Evolutionary conservation across 257 asterid genomes (phyloP).

Genomic region (Przewalskia tangutica): DNA sequence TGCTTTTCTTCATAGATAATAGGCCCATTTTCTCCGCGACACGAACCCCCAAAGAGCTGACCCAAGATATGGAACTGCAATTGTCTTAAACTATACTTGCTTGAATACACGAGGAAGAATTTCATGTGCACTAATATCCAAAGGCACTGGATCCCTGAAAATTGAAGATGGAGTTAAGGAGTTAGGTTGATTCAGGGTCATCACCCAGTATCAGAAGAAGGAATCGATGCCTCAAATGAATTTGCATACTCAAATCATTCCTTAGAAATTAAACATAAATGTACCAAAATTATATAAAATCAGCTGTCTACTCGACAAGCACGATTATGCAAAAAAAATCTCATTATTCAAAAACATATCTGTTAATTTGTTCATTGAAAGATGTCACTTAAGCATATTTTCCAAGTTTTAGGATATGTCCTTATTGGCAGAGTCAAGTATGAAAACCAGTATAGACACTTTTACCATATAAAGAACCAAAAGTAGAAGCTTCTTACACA

Average conservation of each 20-base stretch:
- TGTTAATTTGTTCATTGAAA: not conserved
- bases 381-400: not conserved
- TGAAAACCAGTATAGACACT: not conserved
- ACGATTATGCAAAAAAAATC: not conserved
- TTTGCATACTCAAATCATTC: not conserved
- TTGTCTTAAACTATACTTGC: conserved; percentile 25
- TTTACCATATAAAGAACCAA: not conserved
- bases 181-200: not conserved
- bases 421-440: not conserved
- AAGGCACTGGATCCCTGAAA: conserved; percentile 77
- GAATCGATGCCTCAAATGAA: not conserved
- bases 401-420: not conserved
- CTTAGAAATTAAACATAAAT: not conserved
- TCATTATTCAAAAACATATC: not conserved
- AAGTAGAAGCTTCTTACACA: not conserved
- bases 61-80: conserved; percentile 4
- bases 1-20: not conserved
- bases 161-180: conserved; percentile 5
- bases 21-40: not conserved
- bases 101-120: conserved; percentile 83
- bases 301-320: not conserved
- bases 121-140: conserved; percentile 78
- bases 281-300: not conserved
- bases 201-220: not conserved
- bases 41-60: not conserved